Base-by-base conservation (phyloP, 1,284 basidiomycete genomes). In the Puccinia coronata region DNA sequence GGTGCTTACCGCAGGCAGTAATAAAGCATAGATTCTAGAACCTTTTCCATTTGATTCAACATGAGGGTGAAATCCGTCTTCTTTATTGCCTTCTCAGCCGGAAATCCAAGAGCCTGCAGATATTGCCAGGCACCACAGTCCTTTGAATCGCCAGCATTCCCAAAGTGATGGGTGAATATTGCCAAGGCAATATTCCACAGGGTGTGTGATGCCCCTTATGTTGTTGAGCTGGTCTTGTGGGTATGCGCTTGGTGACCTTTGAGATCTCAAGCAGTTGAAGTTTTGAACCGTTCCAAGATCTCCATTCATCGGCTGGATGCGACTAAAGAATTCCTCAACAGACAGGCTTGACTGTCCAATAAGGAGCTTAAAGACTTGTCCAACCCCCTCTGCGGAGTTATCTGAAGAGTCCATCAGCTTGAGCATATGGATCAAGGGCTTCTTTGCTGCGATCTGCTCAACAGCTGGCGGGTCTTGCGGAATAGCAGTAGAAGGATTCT, bases 371-470 rank as follows among this genome's bases (percentile, higher is more conserved):
- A 61, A 47, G 20, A 77, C 61, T 77, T 77, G 61, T 12, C 61
- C 74, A 36, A 74, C 16, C 9, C 72, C 72, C 14, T 31, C 39
- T 14, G 72, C 72, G 1, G 34, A 55, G 51, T 74, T 74, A 16
- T 74, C 72, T 36, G 72, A 43, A 1, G 72, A 51, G 12, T 39
- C 39, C 72, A 74, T 59, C 23, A 74, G 43, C 41, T 74, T 74
- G 51, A 74, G 72, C 72, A 74, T 74, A 25, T 31, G 39, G 28
- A 74, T 74, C 28, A 49, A 18, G n/a, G 51, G 72, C n/a, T 39
- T 18, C 9, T 28, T 53, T 14, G 55, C 25, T 34, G n/a, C 4
- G 6, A 74, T 74, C 8, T 23, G 25, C 25, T 74, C 34, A 31
- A 74, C 31, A 14, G 51, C 23, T 3, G 53, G 72, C 36, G 51